A percentile compares a stretch with the other conserved stretches of the same genome.
Conservation (phyloP, 2,329 filamentous ascomycete species). For the Delphinella strobiligena region DNA sequence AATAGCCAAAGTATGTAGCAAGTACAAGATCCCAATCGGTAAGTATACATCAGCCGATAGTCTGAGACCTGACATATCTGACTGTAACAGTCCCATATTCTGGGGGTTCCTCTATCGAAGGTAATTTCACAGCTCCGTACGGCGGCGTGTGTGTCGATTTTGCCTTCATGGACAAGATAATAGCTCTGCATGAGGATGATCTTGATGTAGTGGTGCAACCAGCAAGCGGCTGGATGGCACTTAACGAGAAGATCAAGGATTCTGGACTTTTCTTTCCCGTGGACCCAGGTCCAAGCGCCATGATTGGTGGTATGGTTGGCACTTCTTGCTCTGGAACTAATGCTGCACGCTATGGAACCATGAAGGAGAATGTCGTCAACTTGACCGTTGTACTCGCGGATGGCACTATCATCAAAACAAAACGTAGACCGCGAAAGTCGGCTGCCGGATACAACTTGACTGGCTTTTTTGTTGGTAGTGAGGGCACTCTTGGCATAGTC, state of each 20-base stretch:
- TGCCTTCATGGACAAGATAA: slow-evolving; percentile 69
- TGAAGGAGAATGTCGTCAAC: slow-evolving; percentile 82
- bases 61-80: not conserved
- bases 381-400: slow-evolving; percentile 70
- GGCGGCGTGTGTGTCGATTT: slow-evolving; percentile 88
- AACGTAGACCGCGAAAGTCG: slow-evolving; percentile 62
- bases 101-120: slow-evolving; percentile 76
- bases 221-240: slow-evolving; percentile 79
- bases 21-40: slow-evolving; percentile 65
- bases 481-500: slow-evolving; percentile 69
- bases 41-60: too few species aligned
- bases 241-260: slow-evolving; percentile 64
- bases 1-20: slow-evolving; percentile 61
- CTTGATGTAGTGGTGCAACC: slow-evolving; percentile 92
- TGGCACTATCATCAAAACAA: slow-evolving; percentile 67
- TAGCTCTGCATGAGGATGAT: slow-evolving; percentile 70
- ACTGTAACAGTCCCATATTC: slow-evolving; percentile 56
- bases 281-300: slow-evolving; percentile 65
- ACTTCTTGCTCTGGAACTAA: slow-evolving; percentile 66
- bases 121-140: slow-evolving; percentile 73
- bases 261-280: slow-evolving; percentile 82
- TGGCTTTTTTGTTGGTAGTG: slow-evolving; percentile 65
- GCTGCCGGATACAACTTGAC: slow-evolving; percentile 78
- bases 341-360: slow-evolving; percentile 69
- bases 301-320: slow-evolving; percentile 73